These are phyloP conservation scores for Monosporozyma solicola DNA, from an alignment of 805 yeast genomes.

Conservation along the genomic window DNA sequence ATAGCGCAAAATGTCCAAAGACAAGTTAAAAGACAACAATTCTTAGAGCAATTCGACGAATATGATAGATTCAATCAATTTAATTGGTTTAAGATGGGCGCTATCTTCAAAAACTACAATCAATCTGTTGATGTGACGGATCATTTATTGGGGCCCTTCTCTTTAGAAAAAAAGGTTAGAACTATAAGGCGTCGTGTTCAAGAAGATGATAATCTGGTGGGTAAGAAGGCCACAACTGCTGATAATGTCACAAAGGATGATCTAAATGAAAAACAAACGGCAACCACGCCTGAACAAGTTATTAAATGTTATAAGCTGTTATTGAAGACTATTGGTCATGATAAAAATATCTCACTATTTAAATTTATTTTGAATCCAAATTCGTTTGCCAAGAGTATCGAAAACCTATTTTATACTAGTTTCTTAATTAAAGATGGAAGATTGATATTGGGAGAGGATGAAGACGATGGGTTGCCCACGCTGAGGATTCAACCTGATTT, in stretches of 20 bases:
- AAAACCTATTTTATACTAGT: conserved; percentile 75
- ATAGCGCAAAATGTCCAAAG: conserved; percentile 8
- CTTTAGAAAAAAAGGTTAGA: conserved; percentile 43
- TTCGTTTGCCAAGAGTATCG: conserved; percentile 71
- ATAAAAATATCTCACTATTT: conserved; percentile 43
- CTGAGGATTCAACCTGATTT: conserved; percentile 24
- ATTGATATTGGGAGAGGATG: conserved; percentile 45
- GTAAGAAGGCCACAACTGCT: conserved; percentile 35
- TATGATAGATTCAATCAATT: conserved; percentile 35
- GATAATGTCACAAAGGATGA: conserved; percentile 44
- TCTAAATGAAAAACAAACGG: conserved; percentile 40
- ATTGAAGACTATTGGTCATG: conserved; percentile 27
- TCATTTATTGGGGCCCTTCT: conserved; percentile 65
- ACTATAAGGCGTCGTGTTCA: conserved; percentile 8
- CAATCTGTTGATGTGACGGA: conserved; percentile 40
- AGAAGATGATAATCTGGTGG: conserved; percentile 12
- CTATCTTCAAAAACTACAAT: conserved; percentile 40
- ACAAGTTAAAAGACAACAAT: conserved; percentile 10
- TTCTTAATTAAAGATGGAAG: conserved; percentile 70
- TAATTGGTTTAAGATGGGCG: conserved; percentile 56
- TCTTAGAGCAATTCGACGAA: conserved; percentile 18
- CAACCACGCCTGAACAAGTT: conserved; percentile 60
- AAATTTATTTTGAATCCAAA: conserved; percentile 64
- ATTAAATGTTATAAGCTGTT: conserved; percentile 41
- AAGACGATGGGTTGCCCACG: conserved; percentile 39